These are phyloP conservation scores for Juncus effusus DNA, from an alignment of 176 grass and related monocot species.

Conservation along the genomic window DNA sequence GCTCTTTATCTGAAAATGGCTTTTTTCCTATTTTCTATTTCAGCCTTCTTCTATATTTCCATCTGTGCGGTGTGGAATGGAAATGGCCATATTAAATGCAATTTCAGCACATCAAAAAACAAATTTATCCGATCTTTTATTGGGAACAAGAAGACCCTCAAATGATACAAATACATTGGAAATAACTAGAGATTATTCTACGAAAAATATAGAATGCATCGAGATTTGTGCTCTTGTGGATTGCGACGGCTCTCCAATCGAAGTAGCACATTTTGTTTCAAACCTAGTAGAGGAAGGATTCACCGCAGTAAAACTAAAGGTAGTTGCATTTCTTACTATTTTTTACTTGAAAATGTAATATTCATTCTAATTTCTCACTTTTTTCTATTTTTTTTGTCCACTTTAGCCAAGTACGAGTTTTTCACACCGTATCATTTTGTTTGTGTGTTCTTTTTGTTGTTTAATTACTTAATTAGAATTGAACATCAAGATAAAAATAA, in stretches of 20 bases:
- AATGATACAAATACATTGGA: conserved; percentile 19
- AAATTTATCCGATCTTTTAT: conserved; percentile 47
- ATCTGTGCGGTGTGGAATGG: conserved; percentile 79
- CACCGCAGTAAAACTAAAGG: conserved; percentile 91
- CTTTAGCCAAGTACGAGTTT: too few species aligned
- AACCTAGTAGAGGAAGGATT: conserved; percentile 78
- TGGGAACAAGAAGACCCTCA: conserved; percentile 23
- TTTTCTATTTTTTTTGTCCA: too few species aligned
- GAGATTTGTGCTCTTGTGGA: conserved; percentile 83
- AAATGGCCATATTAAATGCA: conserved; percentile 98
- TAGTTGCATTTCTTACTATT: conserved; percentile 8
- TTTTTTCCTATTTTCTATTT: conserved; percentile 16
- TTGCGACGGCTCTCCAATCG: conserved; percentile 56
- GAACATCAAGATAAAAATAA: too few species aligned
- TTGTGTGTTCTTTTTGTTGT: not conserved
- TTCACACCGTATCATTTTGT: not conserved
- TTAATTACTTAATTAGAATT: too few species aligned
- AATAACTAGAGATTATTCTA: conserved; percentile 26
- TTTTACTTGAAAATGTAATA: not conserved
- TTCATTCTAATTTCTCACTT: too few species aligned
- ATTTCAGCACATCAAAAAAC: conserved; percentile 42
- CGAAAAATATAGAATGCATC: conserved; percentile 42
- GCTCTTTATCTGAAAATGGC: not conserved
- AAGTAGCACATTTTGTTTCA: conserved; percentile 65
- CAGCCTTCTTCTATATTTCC: conserved; percentile 89